These are phyloP conservation scores for Pythium scleroteichum DNA, from an alignment of 352 stramenopile genomes.

Conservation along the genomic window DNA sequence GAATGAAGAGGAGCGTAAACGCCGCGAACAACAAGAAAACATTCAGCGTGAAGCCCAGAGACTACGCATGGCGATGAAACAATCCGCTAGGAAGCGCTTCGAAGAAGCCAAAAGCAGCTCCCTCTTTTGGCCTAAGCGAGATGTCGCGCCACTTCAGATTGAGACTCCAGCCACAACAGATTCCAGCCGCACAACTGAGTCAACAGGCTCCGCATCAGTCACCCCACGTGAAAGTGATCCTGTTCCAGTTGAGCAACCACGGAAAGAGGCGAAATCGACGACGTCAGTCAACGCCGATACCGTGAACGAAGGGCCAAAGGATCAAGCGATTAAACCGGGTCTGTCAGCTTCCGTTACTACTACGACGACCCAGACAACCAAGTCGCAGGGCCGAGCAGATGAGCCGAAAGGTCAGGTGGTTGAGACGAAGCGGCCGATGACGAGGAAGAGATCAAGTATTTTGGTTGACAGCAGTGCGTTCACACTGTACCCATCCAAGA, in stretches of 20 bases:
- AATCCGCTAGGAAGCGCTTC: conserved; percentile 73
- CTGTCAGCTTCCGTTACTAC: not conserved
- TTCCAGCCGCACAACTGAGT: not conserved
- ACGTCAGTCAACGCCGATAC: not conserved
- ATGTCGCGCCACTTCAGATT: conserved; percentile 25
- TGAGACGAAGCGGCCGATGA: conserved; percentile 8
- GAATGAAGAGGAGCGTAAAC: conserved; percentile 39
- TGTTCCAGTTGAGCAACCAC: not conserved
- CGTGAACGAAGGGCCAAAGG: not conserved
- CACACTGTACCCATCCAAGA: conserved; percentile 27
- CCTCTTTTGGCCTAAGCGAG: conserved; percentile 60
- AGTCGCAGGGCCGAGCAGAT: no score
- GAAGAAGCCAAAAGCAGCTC: conserved; percentile 75
- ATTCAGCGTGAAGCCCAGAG: conserved; percentile 66
- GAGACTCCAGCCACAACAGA: not conserved
- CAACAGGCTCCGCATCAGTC: not conserved
- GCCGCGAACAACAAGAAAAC: conserved; percentile 57
- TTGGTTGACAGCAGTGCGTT: conserved; percentile 21
- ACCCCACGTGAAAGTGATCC: not conserved
- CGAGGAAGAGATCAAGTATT: conserved; percentile 26
- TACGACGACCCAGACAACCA: no score
- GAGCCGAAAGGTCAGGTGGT: not conserved
- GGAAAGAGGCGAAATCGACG: not conserved
- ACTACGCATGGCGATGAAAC: conserved; percentile 60
- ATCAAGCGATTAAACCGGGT: not conserved